phyloP scores from a whole-genome alignment of 1,139 yeast genomes.

The Zygosaccharomyces sapae region DNA sequence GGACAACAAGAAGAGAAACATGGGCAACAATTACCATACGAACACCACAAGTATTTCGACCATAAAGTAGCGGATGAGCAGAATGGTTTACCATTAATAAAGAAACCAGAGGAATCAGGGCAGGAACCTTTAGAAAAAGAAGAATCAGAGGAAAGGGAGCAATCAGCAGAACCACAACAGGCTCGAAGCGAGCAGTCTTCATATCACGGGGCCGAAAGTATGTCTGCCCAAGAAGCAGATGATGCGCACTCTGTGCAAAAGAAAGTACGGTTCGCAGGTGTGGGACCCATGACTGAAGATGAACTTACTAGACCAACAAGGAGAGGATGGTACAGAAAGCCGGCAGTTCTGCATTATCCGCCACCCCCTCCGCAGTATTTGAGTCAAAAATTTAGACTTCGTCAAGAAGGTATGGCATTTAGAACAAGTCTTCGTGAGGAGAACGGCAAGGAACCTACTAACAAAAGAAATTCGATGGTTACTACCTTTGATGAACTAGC shows the following conservation, averaged over 20 bases:
- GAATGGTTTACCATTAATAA: background rate
- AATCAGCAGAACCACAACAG: background rate
- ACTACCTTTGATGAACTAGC: constrained; percentile 18
- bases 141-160: background rate
- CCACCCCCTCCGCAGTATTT: constrained; percentile 31
- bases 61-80: background rate
- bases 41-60: background rate
- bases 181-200: background rate
- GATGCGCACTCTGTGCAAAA: constrained; percentile 13
- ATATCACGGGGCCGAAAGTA: background rate
- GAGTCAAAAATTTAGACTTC: constrained; percentile 20
- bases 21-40: background rate
- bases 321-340: constrained; percentile 38
- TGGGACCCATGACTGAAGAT: constrained; percentile 33
- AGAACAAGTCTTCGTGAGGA: constrained; percentile 30
- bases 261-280: constrained; percentile 36
- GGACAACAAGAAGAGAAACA: background rate
- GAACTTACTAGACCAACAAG: constrained; percentile 34
- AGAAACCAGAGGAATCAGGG: background rate
- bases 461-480: constrained; percentile 10
- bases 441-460: constrained; percentile 10
- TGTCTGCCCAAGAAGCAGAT: background rate
- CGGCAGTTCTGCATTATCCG: constrained; percentile 36
- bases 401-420: constrained; percentile 36
- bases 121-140: background rate